Base-by-base conservation (phyloP, 768 basidiomycete genomes). In the Exidia glandulosa region DNA sequence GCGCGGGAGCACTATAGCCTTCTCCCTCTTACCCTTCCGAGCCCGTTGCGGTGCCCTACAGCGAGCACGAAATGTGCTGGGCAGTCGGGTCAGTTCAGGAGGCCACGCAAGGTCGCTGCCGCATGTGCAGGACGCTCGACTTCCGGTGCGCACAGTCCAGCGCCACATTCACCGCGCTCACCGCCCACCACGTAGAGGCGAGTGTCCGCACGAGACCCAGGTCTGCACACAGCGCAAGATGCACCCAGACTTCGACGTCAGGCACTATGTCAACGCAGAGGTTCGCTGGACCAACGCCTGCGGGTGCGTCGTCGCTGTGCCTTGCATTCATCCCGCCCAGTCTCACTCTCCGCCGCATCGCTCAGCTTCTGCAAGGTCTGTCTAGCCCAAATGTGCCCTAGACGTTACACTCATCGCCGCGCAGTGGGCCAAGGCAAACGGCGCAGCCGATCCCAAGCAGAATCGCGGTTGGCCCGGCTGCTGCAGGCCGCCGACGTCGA, bases 311-410 rank as follows among this genome's bases (percentile, higher is more conserved):
- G 7, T 29, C 19, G 6, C 19, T 23, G 9, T 25, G 50, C 30
- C 27, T 25, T 27, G 27, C 19, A 4, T 14, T 27, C 30, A 27
- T 6, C 23, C 30, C 25, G 25, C 50, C 30, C 7, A 89, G 87
- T 91, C 65, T 82, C 86, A 68, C 82, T 82, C 34, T 90, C 90
- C 77, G 89, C 87, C 66, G 88, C 50, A 27, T 27, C 16, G 88
- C 56, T 92, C 70, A 90, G 90, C 27, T 93, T 82, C 72, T 93
- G 90, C 86, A 93, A 91, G 84, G 90, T 90, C n/a, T n/a, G 61
- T 47, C 72, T 70, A 13, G 34, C n/a, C n/a, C n/a, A n/a, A n/a
- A n/a, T n/a, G n/a, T n/a, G n/a, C n/a, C n/a, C n/a, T n/a, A n/a
- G n/a, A 19, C 9, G 27, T 25, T 29, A 14, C 45, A 48, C 58